phyloP scores from a whole-genome alignment of 2,329 filamentous ascomycete genomes.

The Fusarium floridanum region DNA sequence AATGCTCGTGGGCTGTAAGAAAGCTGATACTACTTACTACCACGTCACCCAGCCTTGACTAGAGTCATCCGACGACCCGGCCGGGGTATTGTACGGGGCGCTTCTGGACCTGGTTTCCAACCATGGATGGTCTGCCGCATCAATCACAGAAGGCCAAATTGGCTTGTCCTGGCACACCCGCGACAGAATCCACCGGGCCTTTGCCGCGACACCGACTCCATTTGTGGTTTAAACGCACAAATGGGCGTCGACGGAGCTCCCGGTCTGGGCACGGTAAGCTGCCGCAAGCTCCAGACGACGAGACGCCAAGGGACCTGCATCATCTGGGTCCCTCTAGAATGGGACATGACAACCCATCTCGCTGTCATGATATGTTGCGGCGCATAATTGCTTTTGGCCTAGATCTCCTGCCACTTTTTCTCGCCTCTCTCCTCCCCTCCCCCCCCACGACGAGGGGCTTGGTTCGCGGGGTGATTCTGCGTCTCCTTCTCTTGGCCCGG shows the following conservation, averaged over 20 bases:
- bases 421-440: not conserved
- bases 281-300: not conserved
- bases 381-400: constrained; percentile 29
- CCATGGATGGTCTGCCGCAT: constrained; percentile 36
- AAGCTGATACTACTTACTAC: constrained; percentile 9
- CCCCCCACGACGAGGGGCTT: constrained; percentile 7
- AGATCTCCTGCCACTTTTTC: constrained; percentile 31
- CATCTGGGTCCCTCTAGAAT: constrained; percentile 12
- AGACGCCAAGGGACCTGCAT: constrained; percentile 31
- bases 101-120: not conserved
- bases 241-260: constrained; percentile 34
- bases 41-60: constrained; percentile 26
- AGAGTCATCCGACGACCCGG: constrained; percentile 26
- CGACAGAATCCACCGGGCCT: constrained; percentile 11
- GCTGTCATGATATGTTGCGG: constrained; percentile 16
- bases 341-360: constrained; percentile 12
- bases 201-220: constrained; percentile 25
- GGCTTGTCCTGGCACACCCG: constrained; percentile 1
- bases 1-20: constrained; percentile 20
- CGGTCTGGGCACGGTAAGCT: not conserved
- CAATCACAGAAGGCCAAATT: constrained; percentile 39
- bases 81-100: constrained; percentile 6
- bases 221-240: constrained; percentile 45
- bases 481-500: constrained; percentile 17
- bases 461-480: constrained; percentile 34